Conservation (phyloP, 2,329 filamentous ascomycete genomes). For the Neophaeococcomyces aloes region DNA sequence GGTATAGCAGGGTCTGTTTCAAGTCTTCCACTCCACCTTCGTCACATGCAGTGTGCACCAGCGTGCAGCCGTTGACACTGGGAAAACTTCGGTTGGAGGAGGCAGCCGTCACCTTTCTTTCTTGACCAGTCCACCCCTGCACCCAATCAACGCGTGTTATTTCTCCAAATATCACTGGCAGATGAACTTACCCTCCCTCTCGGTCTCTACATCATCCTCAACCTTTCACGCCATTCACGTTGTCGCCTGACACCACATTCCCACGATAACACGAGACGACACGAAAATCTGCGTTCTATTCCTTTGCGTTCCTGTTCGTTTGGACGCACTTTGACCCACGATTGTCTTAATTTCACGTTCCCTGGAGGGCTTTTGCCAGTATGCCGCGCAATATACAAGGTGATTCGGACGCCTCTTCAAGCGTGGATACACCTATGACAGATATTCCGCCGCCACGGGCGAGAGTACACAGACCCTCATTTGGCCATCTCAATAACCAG, state of each 20-base stretch:
- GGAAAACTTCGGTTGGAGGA: no score
- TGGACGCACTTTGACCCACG: background rate
- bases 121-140: conserved; percentile 26
- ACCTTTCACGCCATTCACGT: background rate
- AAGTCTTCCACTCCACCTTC: background rate
- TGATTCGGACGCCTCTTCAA: conserved; percentile 33
- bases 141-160: conserved; percentile 44
- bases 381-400: conserved; percentile 30
- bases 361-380: conserved; percentile 7
- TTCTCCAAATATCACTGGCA: conserved; percentile 43
- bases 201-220: conserved; percentile 10
- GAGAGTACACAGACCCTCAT: conserved; percentile 19
- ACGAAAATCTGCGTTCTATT: no score
- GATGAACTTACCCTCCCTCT: conserved; percentile 3
- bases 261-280: no score
- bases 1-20: no score
- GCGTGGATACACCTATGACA: conserved; percentile 38
- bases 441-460: conserved; percentile 24
- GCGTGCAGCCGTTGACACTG: no score
- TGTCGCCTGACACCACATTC: no score
- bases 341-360: background rate
- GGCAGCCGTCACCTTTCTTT: conserved; percentile 31
- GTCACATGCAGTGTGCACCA: background rate
- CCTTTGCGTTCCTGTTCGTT: background rate
- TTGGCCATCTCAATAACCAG: conserved; percentile 20